A percentile compares a stretch with the other conserved stretches of the same genome.
These are phyloP conservation scores for Linnemannia elongata DNA, from an alignment of 192 early-diverging fungal species.

Conservation along the genomic window DNA sequence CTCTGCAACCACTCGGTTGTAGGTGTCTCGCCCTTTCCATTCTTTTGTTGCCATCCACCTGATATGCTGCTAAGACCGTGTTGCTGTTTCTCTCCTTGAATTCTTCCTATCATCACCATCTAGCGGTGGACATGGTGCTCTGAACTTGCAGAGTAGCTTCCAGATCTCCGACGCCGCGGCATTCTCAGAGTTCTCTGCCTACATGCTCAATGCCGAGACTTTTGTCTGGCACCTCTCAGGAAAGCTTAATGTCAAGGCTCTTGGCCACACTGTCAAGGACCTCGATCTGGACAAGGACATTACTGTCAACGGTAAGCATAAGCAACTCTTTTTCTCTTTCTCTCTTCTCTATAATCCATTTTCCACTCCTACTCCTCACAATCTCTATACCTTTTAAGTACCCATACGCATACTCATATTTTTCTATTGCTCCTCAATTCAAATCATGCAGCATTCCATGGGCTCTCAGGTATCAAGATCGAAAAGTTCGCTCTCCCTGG, in stretches of 20 bases:
- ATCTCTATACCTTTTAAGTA: no score
- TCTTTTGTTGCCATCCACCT: no score
- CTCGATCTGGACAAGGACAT: constrained; percentile 65
- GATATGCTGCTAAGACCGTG: no score
- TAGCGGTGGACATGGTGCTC: background rate
- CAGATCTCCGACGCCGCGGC: constrained; percentile 40
- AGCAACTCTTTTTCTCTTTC: background rate
- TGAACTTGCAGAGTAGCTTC: constrained; percentile 31
- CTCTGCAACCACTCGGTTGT: no score
- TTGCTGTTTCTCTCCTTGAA: background rate
- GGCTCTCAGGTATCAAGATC: no score
- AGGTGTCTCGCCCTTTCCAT: no score
- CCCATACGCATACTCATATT: no score
- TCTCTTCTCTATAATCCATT: no score
- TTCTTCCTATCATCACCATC: no score
- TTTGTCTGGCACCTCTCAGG: constrained; percentile 65
- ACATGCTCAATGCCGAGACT: constrained; percentile 56
- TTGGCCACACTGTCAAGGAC: constrained; percentile 57
- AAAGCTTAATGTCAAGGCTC: constrained; percentile 57
- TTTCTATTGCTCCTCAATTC: background rate
- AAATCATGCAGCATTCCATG: constrained; percentile 51
- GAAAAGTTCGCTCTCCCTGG: no score
- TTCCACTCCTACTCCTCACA: no score
- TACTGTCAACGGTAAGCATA: constrained; percentile 58
- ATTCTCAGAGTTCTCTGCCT: constrained; percentile 59